Percentiles rank a stretch among this genome's conserved stretches.
Evolutionary conservation across 1,139 yeast species (phyloP).

Genomic region (Nakaseomyces bracarensis): DNA sequence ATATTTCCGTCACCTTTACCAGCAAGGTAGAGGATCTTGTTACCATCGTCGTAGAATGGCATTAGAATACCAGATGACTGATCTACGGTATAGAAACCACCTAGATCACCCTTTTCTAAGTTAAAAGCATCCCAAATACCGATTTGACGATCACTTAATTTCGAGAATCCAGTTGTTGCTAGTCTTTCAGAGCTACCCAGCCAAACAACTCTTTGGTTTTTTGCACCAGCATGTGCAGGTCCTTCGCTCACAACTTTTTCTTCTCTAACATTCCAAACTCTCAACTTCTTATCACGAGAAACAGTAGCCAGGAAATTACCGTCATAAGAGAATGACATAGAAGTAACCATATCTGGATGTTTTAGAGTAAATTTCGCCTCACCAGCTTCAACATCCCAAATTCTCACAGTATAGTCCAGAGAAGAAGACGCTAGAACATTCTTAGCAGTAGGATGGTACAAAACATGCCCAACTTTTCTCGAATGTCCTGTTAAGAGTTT

Average conservation of each 20-base stretch:
- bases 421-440: conserved; percentile 84
- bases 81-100: conserved; percentile 78
- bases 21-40: conserved; percentile 74
- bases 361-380: conserved; percentile 62
- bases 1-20: conserved; percentile 99
- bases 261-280: conserved; percentile 83
- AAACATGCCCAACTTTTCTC: conserved; percentile 89
- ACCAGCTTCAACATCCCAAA: conserved; percentile 82
- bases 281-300: conserved; percentile 81
- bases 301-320: conserved; percentile 84
- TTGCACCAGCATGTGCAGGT: conserved; percentile 86
- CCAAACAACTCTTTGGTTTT: conserved; percentile 83
- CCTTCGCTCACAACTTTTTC: conserved; percentile 77
- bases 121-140: conserved; percentile 85
- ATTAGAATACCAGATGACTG: conserved; percentile 88
- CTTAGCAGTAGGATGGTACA: conserved; percentile 81
- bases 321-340: conserved; percentile 81
- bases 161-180: conserved; percentile 92
- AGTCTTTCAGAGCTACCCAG: conserved; percentile 77
- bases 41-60: conserved; percentile 80
- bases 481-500: conserved; percentile 75
- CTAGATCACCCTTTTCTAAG: conserved; percentile 73
- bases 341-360: conserved; percentile 84
- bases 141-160: conserved; percentile 86
- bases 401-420: conserved; percentile 78